Base-by-base conservation (phyloP, 805 yeast genomes). In the Suhomyces tanzawaensis region DNA sequence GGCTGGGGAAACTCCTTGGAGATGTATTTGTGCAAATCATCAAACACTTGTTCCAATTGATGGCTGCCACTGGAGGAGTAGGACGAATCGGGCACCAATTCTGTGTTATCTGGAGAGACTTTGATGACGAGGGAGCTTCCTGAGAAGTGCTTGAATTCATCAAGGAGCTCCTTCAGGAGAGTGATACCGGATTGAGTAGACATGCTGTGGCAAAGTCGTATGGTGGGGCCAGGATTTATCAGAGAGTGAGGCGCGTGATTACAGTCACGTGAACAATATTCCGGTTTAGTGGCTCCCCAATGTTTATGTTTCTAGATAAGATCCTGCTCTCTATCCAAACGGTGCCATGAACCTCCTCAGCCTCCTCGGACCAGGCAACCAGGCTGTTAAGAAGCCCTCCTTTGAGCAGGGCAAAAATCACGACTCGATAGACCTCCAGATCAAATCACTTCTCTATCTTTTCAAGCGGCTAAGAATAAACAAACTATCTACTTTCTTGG, bases 401-500 rank as follows among this genome's bases (percentile, higher is more conserved):
- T 49, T 42, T 37, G 29, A 43, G 24, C 51, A 39, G 30, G 55
- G 52, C 3, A 41, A 34, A 7, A 44, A 31, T 9, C 41, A 39
- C 39, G 88, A 82, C 52, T 71, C 80, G 4, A 68, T 79, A 9
- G 85, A 80, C 46, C 63, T 82, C 15, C 85, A 80, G 44, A 69
- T 81, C 40, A 79, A 75, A 49, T 69, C 86, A 2, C 58, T 83
- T 39, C 54, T 68, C 19, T 83, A 82, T 52, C 65, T 78, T 53
- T 82, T 72, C 60, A 71, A 72, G 41, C 60, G 86, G 35, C 64
- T 75, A 38, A 60, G 64, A 15, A 63, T 79, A 24, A 62, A 70
- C 40, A 58, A 55, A 19, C 49, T 74, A 12, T 54, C 72, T 0
- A 57, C 77, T 0, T 78, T 79, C 46, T 46, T 72, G 13, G 53